These are phyloP conservation scores for Penicillium aurantiogriseum DNA, from an alignment of 2,329 filamentous ascomycete species.

Conservation along the genomic window DNA sequence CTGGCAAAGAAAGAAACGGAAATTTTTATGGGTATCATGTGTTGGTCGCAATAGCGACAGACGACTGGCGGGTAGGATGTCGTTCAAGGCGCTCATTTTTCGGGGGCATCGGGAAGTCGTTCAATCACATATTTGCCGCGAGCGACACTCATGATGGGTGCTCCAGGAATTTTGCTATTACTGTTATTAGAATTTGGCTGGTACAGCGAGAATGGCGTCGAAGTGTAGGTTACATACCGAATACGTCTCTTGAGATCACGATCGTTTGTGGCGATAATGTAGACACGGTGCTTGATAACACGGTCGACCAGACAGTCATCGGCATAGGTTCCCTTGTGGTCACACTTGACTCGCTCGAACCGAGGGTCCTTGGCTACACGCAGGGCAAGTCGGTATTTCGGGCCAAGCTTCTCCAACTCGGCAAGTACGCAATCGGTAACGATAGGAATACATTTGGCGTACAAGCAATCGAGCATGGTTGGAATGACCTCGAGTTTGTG, in stretches of 20 bases:
- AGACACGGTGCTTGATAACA: constrained; percentile 70
- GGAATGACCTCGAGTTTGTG: constrained; percentile 85
- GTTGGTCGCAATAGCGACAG: not conserved
- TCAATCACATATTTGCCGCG: constrained; percentile 94
- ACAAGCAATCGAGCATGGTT: constrained; percentile 89
- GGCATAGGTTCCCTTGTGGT: constrained; percentile 84
- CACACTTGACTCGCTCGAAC: constrained; percentile 81
- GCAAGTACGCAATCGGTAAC: constrained; percentile 82
- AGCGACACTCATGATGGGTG: constrained; percentile 71
- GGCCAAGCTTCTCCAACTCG: constrained; percentile 84
- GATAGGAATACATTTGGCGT: constrained; percentile 84
- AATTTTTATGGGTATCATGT: constrained; percentile 7
- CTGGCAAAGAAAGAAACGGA: not conserved
- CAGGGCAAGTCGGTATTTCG: constrained; percentile 82
- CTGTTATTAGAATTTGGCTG: not conserved
- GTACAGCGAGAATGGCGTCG: not conserved
- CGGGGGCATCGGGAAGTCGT: constrained; percentile 78
- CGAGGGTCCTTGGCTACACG: constrained; percentile 85
- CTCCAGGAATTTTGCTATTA: constrained; percentile 66
- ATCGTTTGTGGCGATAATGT: constrained; percentile 70
- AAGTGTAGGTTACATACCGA: constrained; percentile 41
- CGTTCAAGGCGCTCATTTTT: constrained; percentile 42
- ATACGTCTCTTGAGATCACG: constrained; percentile 78
- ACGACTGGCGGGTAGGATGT: not conserved
- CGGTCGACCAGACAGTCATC: constrained; percentile 81